Percentiles rank a stretch among this genome's conserved stretches.
These are phyloP conservation scores for Cryptosporidium sp. DNA, from an alignment of 169 alveolate genomes.

Conservation along the genomic window DNA sequence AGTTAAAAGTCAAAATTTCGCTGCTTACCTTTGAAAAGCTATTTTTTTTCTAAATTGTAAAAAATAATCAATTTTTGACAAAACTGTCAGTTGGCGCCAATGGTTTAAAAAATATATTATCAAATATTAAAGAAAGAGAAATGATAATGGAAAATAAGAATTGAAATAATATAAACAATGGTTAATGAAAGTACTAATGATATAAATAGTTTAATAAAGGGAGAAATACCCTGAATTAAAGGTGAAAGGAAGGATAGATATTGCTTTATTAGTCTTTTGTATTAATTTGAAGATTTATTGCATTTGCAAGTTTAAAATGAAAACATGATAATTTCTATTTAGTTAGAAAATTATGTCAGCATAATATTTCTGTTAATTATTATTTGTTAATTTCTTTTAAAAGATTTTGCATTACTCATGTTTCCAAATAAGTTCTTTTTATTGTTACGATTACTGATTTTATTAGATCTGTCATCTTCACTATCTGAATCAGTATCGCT, in stretches of 20 bases:
- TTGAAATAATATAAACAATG: background rate
- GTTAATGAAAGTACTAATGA: background rate
- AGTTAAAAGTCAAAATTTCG: background rate
- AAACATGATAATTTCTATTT: background rate
- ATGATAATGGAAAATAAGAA: background rate
- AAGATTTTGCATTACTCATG: conserved; percentile 49
- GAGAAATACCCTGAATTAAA: background rate
- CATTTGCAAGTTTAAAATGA: background rate
- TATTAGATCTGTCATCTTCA: conserved; percentile 9
- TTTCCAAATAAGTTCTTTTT: conserved; percentile 4
- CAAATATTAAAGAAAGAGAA: background rate
- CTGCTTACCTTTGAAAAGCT: background rate
- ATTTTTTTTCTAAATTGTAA: background rate
- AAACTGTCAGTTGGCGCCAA: background rate
- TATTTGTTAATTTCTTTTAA: conserved; percentile 52
- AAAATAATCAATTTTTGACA: background rate
- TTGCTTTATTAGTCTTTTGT: background rate
- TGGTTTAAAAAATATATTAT: background rate
- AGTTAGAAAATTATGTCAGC: background rate
- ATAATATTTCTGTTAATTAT: background rate
- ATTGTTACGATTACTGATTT: background rate
- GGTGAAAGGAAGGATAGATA: background rate
- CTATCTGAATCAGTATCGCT: background rate
- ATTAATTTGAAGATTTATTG: no score
- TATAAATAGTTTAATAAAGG: background rate